Conservation (phyloP, 805 yeast genomes). For the Candida caryicola region DNA sequence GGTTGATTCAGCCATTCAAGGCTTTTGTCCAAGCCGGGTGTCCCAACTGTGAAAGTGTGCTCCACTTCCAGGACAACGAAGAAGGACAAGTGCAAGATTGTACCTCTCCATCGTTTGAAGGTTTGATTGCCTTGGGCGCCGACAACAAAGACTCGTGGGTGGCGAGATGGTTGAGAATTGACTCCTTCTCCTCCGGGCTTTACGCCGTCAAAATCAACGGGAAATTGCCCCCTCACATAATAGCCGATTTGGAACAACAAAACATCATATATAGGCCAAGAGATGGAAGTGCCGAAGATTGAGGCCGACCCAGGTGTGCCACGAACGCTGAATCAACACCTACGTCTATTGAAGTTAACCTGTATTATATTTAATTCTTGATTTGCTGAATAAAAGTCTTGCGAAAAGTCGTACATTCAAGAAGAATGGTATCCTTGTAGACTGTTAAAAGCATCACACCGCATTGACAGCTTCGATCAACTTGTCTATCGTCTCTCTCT, state of each 20-base stretch:
- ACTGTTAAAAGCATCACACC: no score
- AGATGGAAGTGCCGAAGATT: constrained; percentile 82
- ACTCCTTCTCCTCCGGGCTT: constrained; percentile 81
- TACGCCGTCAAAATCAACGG: constrained; percentile 95
- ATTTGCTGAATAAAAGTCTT: constrained; percentile 2
- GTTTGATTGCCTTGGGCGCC: constrained; percentile 85
- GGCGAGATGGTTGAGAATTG: constrained; percentile 92
- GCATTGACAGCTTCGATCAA: constrained; percentile 19
- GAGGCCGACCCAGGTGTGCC: no score
- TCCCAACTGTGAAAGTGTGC: constrained; percentile 91
- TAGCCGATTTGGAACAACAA: constrained; percentile 65
- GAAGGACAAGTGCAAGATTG: constrained; percentile 84
- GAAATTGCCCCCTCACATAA: constrained; percentile 81
- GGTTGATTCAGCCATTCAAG: constrained; percentile 76
- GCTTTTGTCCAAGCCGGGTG: constrained; percentile 82
- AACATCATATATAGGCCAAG: constrained; percentile 90
- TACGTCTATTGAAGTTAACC: neutral
- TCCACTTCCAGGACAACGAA: constrained; percentile 74
- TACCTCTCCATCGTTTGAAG: constrained; percentile 96
- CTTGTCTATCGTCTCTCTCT: constrained; percentile 33
- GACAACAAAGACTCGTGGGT: constrained; percentile 86
- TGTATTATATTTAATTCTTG: constrained; percentile 5
- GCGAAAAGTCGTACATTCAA: neutral
- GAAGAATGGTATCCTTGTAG: neutral
- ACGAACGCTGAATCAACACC: no score